A percentile compares a stretch with the other conserved stretches of the same genome.
These are phyloP conservation scores for Dactylellina cionopaga DNA, from an alignment of 2,329 filamentous ascomycete genomes.

Conservation along the genomic window DNA sequence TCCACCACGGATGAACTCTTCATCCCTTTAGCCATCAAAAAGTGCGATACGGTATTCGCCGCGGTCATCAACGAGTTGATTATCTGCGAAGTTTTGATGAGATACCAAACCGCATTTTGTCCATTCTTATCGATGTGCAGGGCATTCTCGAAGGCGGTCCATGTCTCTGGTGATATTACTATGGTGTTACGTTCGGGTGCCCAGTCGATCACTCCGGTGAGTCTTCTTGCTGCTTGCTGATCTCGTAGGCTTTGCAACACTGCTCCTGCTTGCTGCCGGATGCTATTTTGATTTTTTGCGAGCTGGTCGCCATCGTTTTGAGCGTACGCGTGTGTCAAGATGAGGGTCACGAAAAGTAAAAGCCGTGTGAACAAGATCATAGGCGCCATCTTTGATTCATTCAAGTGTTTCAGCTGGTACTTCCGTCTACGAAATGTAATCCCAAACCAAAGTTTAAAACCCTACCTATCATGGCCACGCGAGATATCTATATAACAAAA, in stretches of 20 bases:
- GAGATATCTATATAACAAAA: no score
- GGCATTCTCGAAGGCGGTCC: not conserved
- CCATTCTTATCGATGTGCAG: not conserved
- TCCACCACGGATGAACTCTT: no score
- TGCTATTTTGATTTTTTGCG: not conserved
- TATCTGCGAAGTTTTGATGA: not conserved
- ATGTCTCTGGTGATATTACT: not conserved
- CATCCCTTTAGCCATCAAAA: no score
- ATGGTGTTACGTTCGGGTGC: not conserved
- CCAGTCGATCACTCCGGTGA: not conserved
- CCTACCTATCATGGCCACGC: no score
- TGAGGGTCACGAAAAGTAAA: not conserved
- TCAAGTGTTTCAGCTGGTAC: no score
- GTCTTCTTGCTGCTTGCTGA: not conserved
- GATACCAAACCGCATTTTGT: not conserved
- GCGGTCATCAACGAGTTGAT: not conserved
- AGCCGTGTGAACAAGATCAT: no score
- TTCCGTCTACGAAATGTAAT: no score
- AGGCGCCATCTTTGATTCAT: no score
- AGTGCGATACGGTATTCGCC: not conserved
- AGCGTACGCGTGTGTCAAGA: not conserved
- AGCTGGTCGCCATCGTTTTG: not conserved
- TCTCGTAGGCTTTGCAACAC: not conserved
- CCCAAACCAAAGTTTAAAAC: no score
- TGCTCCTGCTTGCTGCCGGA: not conserved